Evolutionary conservation across 1,284 basidiomycete species (phyloP).

Genomic region (Tetrapyrgos nigripes): DNA sequence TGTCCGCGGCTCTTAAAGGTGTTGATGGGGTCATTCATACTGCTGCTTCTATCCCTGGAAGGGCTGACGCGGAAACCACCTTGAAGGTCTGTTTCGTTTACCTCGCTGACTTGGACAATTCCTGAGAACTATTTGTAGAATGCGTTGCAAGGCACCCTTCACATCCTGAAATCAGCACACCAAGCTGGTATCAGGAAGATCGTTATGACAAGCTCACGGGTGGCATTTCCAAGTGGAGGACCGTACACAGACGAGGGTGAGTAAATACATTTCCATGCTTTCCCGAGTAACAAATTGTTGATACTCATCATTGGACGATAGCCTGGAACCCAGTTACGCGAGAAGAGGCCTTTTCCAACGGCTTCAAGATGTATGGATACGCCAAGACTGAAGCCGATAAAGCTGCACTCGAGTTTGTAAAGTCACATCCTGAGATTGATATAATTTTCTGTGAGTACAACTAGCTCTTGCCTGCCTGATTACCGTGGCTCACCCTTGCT

Average conservation of each 20-base stretch:
- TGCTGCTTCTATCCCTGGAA: slow-evolving; percentile 19
- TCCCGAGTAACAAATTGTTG: no score
- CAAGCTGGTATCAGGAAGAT: slow-evolving; percentile 1
- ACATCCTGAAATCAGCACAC: neutral
- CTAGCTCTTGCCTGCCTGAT: neutral
- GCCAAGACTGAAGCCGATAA: slow-evolving; percentile 5
- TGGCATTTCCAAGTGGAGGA: neutral
- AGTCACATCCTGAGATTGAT: neutral
- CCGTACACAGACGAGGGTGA: neutral
- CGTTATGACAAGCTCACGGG: slow-evolving; percentile 3
- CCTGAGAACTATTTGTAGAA: neutral
- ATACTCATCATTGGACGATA: no score
- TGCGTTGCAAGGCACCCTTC: slow-evolving; percentile 1
- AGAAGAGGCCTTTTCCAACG: neutral
- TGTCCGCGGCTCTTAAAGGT: slow-evolving; percentile 1
- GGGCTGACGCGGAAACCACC: slow-evolving; percentile 15
- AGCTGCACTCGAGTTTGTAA: neutral
- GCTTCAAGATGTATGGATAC: neutral
- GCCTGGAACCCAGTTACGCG: slow-evolving; percentile 3
- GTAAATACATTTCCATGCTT: neutral
- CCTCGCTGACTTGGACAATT: neutral
- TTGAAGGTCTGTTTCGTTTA: slow-evolving; percentile 13
- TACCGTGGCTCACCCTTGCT: neutral
- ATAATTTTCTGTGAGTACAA: slow-evolving; percentile 2
- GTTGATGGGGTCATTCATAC: slow-evolving; percentile 21